Evolutionary conservation across 176 grass and related monocot genomes (phyloP).

Genomic region (Musa itinerans): DNA sequence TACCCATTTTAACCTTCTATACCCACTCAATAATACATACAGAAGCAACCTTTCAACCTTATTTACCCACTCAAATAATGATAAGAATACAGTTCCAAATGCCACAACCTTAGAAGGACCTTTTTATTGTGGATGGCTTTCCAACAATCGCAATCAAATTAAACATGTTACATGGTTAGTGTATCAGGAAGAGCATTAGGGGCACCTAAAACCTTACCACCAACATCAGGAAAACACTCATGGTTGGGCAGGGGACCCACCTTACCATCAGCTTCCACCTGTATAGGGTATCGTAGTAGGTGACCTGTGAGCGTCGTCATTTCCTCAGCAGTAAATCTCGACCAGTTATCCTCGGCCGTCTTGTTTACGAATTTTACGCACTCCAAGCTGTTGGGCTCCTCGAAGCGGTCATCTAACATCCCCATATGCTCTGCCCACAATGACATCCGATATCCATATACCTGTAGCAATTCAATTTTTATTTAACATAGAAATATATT

Average conservation of each 20-base stretch:
- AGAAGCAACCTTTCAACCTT: not conserved
- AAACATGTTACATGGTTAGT: slow-evolving; percentile 47
- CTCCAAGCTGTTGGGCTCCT: slow-evolving; percentile 51
- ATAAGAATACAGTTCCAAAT: not conserved
- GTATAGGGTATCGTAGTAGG: slow-evolving; percentile 72
- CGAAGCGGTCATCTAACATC: slow-evolving; percentile 42
- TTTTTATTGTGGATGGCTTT: not conserved
- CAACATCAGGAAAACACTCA: slow-evolving; percentile 78
- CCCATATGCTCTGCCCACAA: slow-evolving; percentile 88
- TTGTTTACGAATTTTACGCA: slow-evolving; percentile 56
- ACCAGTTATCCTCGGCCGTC: slow-evolving; percentile 70
- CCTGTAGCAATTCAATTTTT: slow-evolving; percentile 16
- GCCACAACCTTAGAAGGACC: not conserved
- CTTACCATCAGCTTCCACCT: slow-evolving; percentile 63
- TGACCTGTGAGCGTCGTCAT: slow-evolving; percentile 48
- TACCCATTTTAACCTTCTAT: no score
- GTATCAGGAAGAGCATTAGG: slow-evolving; percentile 67
- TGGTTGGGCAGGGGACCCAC: slow-evolving; percentile 34
- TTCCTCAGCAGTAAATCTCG: slow-evolving; percentile 38
- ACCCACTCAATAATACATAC: no score
- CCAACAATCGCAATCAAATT: not conserved
- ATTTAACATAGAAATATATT: not conserved
- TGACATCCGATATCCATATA: slow-evolving; percentile 86
- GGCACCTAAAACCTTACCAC: slow-evolving; percentile 64
- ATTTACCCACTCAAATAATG: not conserved